A percentile compares a stretch with the other conserved stretches of the same genome.
These are phyloP conservation scores for Alternaria gansuensis DNA, from an alignment of 2,329 filamentous ascomycete species.

Conservation along the genomic window DNA sequence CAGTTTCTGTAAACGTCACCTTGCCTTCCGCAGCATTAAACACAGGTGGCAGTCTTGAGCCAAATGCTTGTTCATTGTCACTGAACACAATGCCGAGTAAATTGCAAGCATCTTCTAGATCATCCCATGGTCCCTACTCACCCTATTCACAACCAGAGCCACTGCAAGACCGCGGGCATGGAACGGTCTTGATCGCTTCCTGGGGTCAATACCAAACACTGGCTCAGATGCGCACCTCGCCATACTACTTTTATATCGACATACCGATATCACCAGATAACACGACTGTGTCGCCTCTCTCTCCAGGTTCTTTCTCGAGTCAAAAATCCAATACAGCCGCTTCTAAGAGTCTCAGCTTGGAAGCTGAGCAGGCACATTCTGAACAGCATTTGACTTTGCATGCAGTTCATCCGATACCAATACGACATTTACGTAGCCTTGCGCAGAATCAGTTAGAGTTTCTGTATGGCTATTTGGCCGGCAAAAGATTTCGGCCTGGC, in stretches of 20 bases:
- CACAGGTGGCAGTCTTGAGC: not conserved
- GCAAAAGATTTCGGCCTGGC: not conserved
- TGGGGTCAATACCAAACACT: slow-evolving; percentile 6
- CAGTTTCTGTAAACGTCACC: not conserved
- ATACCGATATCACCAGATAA: not conserved
- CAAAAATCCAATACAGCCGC: no score
- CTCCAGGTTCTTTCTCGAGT: not conserved
- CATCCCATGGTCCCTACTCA: not conserved
- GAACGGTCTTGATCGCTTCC: not conserved
- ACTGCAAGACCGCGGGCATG: not conserved
- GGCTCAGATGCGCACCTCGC: not conserved
- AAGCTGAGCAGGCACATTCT: not conserved
- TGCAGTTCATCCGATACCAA: slow-evolving; percentile 1
- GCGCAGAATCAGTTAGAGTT: slow-evolving; percentile 1
- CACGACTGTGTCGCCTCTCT: not conserved
- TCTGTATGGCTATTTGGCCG: not conserved
- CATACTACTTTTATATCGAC: not conserved
- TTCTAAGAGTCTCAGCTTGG: not conserved
- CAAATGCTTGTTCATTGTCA: not conserved
- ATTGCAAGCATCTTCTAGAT: not conserved
- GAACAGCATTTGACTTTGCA: not conserved
- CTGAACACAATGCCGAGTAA: not conserved
- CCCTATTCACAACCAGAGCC: not conserved
- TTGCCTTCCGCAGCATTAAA: not conserved
- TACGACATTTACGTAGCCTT: not conserved